phyloP scores from a whole-genome alignment of 169 alveolate genomes.

The Plasmodium gonderi region DNA sequence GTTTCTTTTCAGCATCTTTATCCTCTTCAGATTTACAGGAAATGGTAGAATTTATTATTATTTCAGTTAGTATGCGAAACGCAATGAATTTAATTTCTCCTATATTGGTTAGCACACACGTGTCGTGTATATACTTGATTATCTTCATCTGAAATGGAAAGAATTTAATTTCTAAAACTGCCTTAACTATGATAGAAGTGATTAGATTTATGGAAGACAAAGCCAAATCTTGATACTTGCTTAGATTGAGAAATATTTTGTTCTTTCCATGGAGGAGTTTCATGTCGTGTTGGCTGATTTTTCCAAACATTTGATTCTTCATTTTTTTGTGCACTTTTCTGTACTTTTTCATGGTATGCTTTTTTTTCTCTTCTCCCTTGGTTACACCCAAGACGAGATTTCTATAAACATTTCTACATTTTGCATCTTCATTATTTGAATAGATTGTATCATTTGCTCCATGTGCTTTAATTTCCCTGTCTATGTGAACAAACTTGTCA shows the following conservation, averaged over 20 bases:
- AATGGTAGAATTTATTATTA: conserved; percentile 20
- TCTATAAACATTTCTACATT: neutral
- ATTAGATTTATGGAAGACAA: conserved; percentile 40
- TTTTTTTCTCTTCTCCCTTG: neutral
- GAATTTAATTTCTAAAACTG: conserved; percentile 2
- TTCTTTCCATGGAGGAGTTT: neutral
- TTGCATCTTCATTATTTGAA: neutral
- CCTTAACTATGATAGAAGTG: conserved; percentile 24
- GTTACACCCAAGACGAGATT: neutral
- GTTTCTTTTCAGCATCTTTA: neutral
- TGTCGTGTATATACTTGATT: conserved; percentile 63
- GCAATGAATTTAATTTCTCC: conserved; percentile 48
- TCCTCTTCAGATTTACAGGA: neutral
- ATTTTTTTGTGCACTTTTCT: neutral
- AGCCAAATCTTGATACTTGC: conserved; percentile 14
- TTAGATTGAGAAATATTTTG: conserved; percentile 19
- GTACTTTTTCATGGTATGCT: neutral
- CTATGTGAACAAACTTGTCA: too few species aligned
- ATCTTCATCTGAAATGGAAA: conserved; percentile 29
- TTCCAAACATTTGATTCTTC: neutral
- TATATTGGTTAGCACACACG: conserved; percentile 26
- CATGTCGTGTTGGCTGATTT: neutral
- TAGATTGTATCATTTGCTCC: too few species aligned
- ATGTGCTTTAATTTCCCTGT: too few species aligned
- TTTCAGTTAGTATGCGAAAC: conserved; percentile 30